Conservation (phyloP, 2,329 filamentous ascomycete species). For the Beauveria medogensis region DNA sequence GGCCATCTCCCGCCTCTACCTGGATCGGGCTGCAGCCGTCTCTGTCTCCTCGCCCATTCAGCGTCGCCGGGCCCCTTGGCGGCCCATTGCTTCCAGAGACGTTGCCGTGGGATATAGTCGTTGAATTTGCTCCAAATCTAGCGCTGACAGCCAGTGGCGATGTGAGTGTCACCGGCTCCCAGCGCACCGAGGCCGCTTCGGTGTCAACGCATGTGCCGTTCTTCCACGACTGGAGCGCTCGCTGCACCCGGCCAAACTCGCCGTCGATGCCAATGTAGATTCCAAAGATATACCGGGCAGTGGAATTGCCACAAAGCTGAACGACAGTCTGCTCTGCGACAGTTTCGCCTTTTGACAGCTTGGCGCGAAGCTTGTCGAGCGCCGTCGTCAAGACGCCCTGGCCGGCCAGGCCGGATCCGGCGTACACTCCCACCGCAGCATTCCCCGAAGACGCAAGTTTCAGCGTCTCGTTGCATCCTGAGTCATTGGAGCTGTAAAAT, state of each 20-base stretch:
- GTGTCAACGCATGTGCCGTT: constrained; percentile 20
- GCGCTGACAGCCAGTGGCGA: constrained; percentile 18
- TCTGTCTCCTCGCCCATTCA: background rate
- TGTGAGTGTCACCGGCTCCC: constrained; percentile 15
- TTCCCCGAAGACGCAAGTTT: constrained; percentile 23
- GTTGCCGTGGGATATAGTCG: constrained; percentile 10
- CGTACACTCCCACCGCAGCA: constrained; percentile 26
- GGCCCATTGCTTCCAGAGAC: background rate
- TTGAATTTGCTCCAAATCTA: background rate
- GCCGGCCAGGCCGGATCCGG: constrained; percentile 24
- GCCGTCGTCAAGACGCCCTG: background rate
- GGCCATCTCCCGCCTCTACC: constrained; percentile 25
- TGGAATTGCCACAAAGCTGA: background rate
- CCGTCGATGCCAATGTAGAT: constrained; percentile 24
- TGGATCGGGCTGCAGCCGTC: constrained; percentile 18
- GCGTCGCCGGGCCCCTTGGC: background rate
- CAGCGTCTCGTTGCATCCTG: constrained; percentile 15
- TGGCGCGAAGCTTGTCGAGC: background rate
- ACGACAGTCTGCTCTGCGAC: background rate
- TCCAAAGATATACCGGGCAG: constrained; percentile 24
- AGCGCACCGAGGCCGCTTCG: background rate
- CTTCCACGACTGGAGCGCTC: constrained; percentile 22
- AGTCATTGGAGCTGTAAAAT: background rate
- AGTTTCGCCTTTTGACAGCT: background rate
- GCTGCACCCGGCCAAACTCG: constrained; percentile 23